These are phyloP conservation scores for Thuja plicata DNA, from an alignment of 83 land plant species.

Conservation along the genomic window DNA sequence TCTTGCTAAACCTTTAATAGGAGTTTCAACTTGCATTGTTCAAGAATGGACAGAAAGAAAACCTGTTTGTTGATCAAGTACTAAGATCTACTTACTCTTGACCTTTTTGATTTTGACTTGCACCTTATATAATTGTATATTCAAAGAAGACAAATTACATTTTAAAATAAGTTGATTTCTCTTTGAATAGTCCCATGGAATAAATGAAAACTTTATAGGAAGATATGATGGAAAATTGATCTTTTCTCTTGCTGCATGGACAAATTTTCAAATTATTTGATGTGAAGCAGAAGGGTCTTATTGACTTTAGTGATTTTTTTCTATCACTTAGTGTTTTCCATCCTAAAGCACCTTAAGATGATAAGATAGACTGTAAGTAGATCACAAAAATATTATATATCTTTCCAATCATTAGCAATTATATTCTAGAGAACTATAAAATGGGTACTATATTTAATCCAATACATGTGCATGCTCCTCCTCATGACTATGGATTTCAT, in stretches of 20 bases:
- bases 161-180: neutral
- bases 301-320: slow-evolving; percentile 94
- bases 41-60: slow-evolving; percentile 83
- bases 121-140: neutral
- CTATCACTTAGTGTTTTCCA: slow-evolving; percentile 90
- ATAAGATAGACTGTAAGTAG: slow-evolving; percentile 84
- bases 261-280: slow-evolving; percentile 97
- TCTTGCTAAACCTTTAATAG: slow-evolving; percentile 13
- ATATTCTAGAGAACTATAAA: neutral
- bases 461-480: no score
- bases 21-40: slow-evolving; percentile 65
- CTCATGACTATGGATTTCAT: neutral
- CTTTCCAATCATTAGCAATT: neutral
- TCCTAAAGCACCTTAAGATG: slow-evolving; percentile 83
- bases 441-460: no score
- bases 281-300: slow-evolving; percentile 72
- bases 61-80: slow-evolving; percentile 97
- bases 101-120: neutral
- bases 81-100: neutral
- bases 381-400: neutral
- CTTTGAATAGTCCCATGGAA: neutral
- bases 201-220: neutral
- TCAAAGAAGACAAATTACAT: neutral
- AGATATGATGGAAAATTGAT: neutral
- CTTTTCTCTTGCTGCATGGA: neutral